Evolutionary conservation across 169 alveolate species (phyloP).

Genomic region (Theileria luwenshuni): DNA sequence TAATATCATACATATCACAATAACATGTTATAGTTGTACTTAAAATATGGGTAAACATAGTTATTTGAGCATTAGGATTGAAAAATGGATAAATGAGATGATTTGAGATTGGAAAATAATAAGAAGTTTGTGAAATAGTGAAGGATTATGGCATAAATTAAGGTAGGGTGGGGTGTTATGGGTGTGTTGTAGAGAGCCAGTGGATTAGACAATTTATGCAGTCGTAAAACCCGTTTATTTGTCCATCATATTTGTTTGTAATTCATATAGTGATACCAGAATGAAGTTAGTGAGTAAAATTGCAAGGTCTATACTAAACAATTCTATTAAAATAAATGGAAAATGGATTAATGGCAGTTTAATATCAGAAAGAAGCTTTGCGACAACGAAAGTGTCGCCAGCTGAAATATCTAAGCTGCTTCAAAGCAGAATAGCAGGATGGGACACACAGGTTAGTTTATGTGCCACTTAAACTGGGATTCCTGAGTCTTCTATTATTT

Average conservation of each 20-base stretch:
- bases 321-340: background rate
- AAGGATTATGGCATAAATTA: no score
- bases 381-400: slow-evolving; percentile 80
- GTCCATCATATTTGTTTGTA: background rate
- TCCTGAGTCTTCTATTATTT: no score
- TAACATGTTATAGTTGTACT: no score
- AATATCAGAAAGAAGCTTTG: background rate
- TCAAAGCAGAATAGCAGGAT: slow-evolving; percentile 80
- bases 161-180: background rate
- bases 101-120: background rate
- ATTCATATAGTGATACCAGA: background rate
- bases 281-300: background rate
- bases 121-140: background rate
- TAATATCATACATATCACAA: background rate
- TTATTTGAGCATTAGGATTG: background rate
- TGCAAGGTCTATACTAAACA: background rate
- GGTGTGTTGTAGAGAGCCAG: background rate
- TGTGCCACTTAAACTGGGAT: background rate
- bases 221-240: background rate
- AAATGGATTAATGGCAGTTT: background rate
- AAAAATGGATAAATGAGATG: background rate
- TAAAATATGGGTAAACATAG: background rate
- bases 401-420: slow-evolving; percentile 82
- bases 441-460: slow-evolving; percentile 73
- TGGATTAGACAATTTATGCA: background rate